Evolutionary conservation across 2,329 filamentous ascomycete genomes (phyloP).

Genomic region (Sporothrix pseudoabietina): DNA sequence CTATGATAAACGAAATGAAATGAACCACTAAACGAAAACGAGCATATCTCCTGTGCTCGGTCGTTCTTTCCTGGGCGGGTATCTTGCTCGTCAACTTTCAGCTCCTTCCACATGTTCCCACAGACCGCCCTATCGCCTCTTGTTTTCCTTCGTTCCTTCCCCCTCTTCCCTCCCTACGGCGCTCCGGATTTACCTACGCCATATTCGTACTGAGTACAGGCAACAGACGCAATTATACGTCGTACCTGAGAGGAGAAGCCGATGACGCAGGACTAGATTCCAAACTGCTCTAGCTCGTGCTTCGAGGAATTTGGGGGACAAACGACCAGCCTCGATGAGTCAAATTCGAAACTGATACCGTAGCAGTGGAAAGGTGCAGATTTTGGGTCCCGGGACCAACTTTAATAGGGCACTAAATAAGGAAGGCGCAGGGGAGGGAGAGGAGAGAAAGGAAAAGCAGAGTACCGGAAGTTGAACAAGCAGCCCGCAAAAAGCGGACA

Average conservation of each 20-base stretch:
- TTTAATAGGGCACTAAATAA: not conserved
- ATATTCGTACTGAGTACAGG: not conserved
- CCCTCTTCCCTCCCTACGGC: not conserved
- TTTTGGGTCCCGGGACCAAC: conserved; percentile 4
- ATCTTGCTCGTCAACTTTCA: not conserved
- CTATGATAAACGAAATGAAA: not conserved
- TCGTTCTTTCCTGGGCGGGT: not conserved
- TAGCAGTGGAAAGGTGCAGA: not conserved
- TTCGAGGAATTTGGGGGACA: not conserved
- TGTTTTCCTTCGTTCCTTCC: conserved; percentile 7
- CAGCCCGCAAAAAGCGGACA: conserved; percentile 8
- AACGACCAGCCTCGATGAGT: not conserved
- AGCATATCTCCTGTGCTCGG: not conserved
- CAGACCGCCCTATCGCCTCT: not conserved
- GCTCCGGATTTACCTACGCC: not conserved
- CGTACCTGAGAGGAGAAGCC: not conserved
- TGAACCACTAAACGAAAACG: not conserved
- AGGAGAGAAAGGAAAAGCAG: not conserved
- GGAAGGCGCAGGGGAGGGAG: not conserved
- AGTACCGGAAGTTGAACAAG: not conserved
- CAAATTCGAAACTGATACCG: conserved; percentile 6
- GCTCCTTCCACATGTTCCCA: not conserved
- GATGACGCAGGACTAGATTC: conserved; percentile 11
- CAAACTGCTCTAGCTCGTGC: conserved; percentile 4
- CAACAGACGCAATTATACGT: not conserved